Evolutionary conservation across 495 filamentous ascomycete species (phyloP).

Genomic region (Xylaria acuta): DNA sequence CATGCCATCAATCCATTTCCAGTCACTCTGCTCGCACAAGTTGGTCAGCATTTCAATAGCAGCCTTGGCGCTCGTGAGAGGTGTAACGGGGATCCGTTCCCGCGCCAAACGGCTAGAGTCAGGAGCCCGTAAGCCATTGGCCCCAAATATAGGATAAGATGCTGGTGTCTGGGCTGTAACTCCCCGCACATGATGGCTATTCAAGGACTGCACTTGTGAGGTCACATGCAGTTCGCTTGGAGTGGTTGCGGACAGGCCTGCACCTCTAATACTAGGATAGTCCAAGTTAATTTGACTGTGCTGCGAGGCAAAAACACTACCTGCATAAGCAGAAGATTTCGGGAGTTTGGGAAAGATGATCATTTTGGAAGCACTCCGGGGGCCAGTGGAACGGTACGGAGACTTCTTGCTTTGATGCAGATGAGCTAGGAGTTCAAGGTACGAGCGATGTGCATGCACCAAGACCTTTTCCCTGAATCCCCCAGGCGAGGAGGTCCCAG

Average conservation of each 20-base stretch:
- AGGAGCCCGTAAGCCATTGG: constrained; percentile 30
- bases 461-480: constrained; percentile 83
- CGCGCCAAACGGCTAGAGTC: constrained; percentile 22
- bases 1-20: constrained; percentile 97
- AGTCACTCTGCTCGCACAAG: constrained; percentile 83
- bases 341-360: constrained; percentile 57
- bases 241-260: constrained; percentile 13
- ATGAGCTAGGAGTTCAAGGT: constrained; percentile 81
- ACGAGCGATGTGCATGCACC: constrained; percentile 84
- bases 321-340: constrained; percentile 36
- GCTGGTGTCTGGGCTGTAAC: constrained; percentile 27
- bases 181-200: constrained; percentile 31
- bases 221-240: constrained; percentile 32
- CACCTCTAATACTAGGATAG: constrained; percentile 3
- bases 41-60: constrained; percentile 81
- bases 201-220: constrained; percentile 29
- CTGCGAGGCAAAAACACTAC: constrained; percentile 26
- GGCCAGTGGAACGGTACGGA: constrained; percentile 37
- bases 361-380: constrained; percentile 45
- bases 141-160: constrained; percentile 34
- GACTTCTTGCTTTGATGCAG: constrained; percentile 69
- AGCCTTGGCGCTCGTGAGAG: constrained; percentile 62
- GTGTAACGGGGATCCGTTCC: constrained; percentile 29
- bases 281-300: constrained; percentile 23
- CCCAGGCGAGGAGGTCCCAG: constrained; percentile 51